Percentiles rank a stretch among this genome's conserved stretches.
Evolutionary conservation across 306 rosid genomes (phyloP).

Genomic region (Pyrus bretschneideri): DNA sequence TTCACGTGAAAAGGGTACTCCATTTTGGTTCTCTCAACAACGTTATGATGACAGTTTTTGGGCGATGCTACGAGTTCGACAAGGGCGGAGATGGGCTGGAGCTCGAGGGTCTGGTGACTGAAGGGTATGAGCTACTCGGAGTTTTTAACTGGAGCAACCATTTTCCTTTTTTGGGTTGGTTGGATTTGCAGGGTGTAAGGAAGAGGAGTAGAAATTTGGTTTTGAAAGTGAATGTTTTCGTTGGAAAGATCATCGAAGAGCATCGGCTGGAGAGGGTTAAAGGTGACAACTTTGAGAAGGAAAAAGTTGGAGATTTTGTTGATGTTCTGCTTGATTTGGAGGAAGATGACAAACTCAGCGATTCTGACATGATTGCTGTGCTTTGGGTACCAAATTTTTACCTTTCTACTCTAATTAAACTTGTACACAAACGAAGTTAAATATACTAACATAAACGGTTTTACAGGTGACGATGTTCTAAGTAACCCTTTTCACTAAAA

Average conservation of each 20-base stretch:
- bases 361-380: slow-evolving; percentile 39
- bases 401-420: neutral
- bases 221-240: slow-evolving; percentile 19
- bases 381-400: slow-evolving; percentile 25
- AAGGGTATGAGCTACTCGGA: slow-evolving; percentile 41
- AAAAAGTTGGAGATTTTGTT: slow-evolving; percentile 22
- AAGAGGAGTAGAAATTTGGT: slow-evolving; percentile 23
- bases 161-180: slow-evolving; percentile 29
- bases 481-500: too few relatives aligned
- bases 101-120: slow-evolving; percentile 28
- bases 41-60: slow-evolving; percentile 32
- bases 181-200: slow-evolving; percentile 36
- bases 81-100: neutral
- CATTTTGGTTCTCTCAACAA: slow-evolving; percentile 33
- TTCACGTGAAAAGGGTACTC: slow-evolving; percentile 14
- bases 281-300: neutral
- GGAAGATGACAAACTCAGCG: slow-evolving; percentile 17
- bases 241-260: slow-evolving; percentile 29
- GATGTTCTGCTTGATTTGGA: slow-evolving; percentile 35
- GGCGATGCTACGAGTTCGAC: slow-evolving; percentile 16
- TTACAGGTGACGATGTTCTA: too few relatives aligned
- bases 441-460: too few relatives aligned
- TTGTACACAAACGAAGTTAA: too few relatives aligned
- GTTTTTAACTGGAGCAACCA: slow-evolving; percentile 32
- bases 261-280: slow-evolving; percentile 15